Base-by-base conservation (phyloP, 2,329 filamentous ascomycete genomes). In the Fusarium papillatum region DNA sequence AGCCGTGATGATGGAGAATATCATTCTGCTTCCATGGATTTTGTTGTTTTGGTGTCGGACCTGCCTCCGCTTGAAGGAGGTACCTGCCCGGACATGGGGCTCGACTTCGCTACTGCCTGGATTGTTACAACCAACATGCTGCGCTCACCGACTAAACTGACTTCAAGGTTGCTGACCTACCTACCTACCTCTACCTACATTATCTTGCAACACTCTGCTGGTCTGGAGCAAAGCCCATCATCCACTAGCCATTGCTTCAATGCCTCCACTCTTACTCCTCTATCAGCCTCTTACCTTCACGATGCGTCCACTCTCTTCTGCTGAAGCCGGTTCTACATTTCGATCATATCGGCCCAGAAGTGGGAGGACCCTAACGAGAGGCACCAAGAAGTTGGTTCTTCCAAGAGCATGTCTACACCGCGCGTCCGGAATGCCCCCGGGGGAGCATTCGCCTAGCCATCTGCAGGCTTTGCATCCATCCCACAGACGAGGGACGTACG, bases 91-190 rank as follows among this genome's bases (percentile, higher is more conserved):
- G 36, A 16, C 24, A 53, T 55, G 46, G 63, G 46, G 34, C 43
- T 53, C 43, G 22, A 17, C 31, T 16, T 53, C 43, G 43, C 46
- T 31, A 38, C 63, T 55, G 50, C 63, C 63, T 41, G 43, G 31
- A 24, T 31, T 39, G 59, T 60, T 26, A 19, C 38, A 43, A 29
- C 60, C 60, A 46, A 62, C 60, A 62, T 43, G 38, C 60, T 34
- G 24, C 26, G 53, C 39, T 63, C 60, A 63, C 60, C 60, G 60
- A 63, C 60, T 63, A 34, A 55, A 29, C 60, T 63, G 60, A 46
- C 60, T 46, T 34, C 50, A 31, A 57, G 53, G 53, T 36, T 43
- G 39, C 60, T 46, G 31, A 34, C 31, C 31, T 55, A 55, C 50
- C 31, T 55, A 55, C 50, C 29, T 34, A 13, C 50, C 48, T 62